phyloP scores from a whole-genome alignment of 345 rosid genomes.

The Sonneratia caseolaris region DNA sequence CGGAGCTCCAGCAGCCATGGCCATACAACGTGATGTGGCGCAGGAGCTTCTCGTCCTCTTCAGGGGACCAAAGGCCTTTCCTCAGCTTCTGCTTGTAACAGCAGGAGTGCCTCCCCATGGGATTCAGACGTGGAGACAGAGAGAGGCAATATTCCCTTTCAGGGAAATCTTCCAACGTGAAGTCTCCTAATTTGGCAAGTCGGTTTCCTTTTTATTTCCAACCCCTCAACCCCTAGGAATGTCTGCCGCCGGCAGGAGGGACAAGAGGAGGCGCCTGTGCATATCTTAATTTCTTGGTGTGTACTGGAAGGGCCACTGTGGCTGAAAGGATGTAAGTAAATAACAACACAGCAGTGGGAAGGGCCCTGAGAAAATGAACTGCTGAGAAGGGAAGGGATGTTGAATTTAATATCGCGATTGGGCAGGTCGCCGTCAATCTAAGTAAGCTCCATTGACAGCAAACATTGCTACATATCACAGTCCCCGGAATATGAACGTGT shows the following conservation, averaged over 20 bases:
- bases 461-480: too few relatives aligned
- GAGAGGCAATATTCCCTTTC: too few relatives aligned
- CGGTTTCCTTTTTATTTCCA: background rate
- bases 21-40: constrained; percentile 78
- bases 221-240: background rate
- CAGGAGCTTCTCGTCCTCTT: constrained; percentile 20
- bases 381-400: constrained; percentile 21
- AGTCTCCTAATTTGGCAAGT: constrained; percentile 1
- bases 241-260: background rate
- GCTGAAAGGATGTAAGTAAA: too few relatives aligned
- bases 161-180: too few relatives aligned
- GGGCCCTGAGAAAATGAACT: constrained; percentile 29
- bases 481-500: too few relatives aligned
- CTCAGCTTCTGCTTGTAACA: constrained; percentile 29
- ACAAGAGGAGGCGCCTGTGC: too few relatives aligned
- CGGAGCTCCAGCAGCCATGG: constrained; percentile 99
- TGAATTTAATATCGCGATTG: constrained; percentile 32
- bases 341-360: too few relatives aligned
- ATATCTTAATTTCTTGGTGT: too few relatives aligned
- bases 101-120: constrained; percentile 92
- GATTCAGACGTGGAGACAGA: background rate
- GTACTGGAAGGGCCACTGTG: too few relatives aligned
- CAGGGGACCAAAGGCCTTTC: too few relatives aligned
- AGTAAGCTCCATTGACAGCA: too few relatives aligned
- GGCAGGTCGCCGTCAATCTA: constrained; percentile 1